Percentiles rank a stretch among this genome's conserved stretches.
phyloP scores from a whole-genome alignment of 2,329 filamentous ascomycete genomes.

The Paracorniculantispora psalliotae region DNA sequence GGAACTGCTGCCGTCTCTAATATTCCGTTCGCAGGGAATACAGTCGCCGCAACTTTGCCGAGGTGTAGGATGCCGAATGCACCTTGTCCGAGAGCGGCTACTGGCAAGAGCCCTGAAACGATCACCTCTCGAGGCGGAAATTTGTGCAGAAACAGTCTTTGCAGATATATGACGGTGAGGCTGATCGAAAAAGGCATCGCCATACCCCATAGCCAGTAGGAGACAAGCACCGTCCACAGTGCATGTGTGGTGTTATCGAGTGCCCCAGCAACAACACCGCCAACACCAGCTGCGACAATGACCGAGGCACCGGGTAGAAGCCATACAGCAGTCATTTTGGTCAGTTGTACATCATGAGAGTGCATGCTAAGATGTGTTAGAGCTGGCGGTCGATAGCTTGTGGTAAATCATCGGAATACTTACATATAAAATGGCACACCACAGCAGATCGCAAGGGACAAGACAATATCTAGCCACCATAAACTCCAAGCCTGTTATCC shows the following conservation, averaged over 20 bases:
- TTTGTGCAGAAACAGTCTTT: conserved; percentile 54
- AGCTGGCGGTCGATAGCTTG: not conserved
- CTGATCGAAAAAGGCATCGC: conserved; percentile 47
- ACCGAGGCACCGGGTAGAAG: conserved; percentile 58
- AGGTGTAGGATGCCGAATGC: conserved; percentile 40
- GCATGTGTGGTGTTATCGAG: conserved; percentile 48
- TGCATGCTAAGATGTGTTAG: not conserved
- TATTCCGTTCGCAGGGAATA: conserved; percentile 25
- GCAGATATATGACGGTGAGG: conserved; percentile 57
- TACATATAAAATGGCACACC: conserved; percentile 50
- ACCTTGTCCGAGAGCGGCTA: conserved; percentile 59
- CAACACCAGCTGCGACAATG: conserved; percentile 56
- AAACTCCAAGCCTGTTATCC: conserved; percentile 39
- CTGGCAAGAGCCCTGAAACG: conserved; percentile 57
- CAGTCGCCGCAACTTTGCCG: conserved; percentile 33
- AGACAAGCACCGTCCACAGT: conserved; percentile 50
- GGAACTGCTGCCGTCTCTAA: conserved; percentile 33
- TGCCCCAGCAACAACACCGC: conserved; percentile 51
- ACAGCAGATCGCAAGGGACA: conserved; percentile 42
- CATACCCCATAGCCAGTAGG: conserved; percentile 59
- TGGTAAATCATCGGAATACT: conserved; percentile 24
- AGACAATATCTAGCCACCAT: conserved; percentile 47
- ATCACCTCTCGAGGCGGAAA: conserved; percentile 56
- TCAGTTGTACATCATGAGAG: conserved; percentile 29
- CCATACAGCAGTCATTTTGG: conserved; percentile 53